A percentile compares a stretch with the other conserved stretches of the same genome.
phyloP scores from a whole-genome alignment of 208 protist species.

The Trypanosomatidae sp. region DNA sequence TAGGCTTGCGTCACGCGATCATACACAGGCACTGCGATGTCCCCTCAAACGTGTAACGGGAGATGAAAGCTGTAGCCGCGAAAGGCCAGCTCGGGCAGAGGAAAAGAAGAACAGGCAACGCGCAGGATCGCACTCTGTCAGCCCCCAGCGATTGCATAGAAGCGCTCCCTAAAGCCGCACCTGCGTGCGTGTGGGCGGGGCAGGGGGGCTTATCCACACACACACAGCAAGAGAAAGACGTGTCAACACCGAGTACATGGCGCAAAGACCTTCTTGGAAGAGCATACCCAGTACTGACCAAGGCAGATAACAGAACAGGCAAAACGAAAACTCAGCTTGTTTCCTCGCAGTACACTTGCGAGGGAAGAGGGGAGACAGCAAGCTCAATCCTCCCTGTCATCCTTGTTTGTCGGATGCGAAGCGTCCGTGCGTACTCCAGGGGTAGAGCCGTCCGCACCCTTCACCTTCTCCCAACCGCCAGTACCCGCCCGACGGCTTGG shows the following conservation, averaged over 20 bases:
- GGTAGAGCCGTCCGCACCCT: not conserved
- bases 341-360: too few species aligned
- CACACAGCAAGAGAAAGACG: not conserved
- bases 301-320: not conserved
- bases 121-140: not conserved
- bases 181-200: not conserved
- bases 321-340: too few species aligned
- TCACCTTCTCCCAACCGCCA: conserved; percentile 13
- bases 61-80: not conserved
- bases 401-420: not conserved
- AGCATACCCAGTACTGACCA: too few species aligned
- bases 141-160: not conserved
- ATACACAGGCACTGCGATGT: not conserved
- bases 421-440: not conserved
- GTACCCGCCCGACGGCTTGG: conserved; percentile 9
- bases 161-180: not conserved
- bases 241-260: too few species aligned
- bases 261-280: too few species aligned
- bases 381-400: not conserved
- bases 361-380: not conserved
- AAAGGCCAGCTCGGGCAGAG: not conserved
- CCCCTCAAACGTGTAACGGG: not conserved
- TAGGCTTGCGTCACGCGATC: not conserved
- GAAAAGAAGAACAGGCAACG: not conserved
- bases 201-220: too few species aligned